Evolutionary conservation across 2,329 filamentous ascomycete species (phyloP).

Genomic region (Elsinoe australis): DNA sequence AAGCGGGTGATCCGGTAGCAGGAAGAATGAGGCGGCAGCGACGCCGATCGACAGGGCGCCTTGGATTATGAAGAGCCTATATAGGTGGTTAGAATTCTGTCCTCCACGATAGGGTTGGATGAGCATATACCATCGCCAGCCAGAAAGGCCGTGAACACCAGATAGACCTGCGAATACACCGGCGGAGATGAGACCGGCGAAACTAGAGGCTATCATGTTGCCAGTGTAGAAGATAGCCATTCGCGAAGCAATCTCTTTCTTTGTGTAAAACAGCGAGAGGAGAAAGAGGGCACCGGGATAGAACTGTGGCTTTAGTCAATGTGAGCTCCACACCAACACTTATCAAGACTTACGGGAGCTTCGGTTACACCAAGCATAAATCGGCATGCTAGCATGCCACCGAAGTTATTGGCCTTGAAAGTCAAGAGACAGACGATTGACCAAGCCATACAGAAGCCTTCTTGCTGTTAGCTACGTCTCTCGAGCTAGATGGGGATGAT

Average conservation of each 20-base stretch:
- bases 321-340: neutral
- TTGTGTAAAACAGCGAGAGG: constrained; percentile 33
- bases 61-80: constrained; percentile 34
- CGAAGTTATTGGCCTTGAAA: constrained; percentile 11
- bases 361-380: constrained; percentile 13
- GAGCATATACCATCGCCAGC: constrained; percentile 34
- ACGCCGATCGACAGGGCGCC: constrained; percentile 30
- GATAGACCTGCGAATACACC: constrained; percentile 32
- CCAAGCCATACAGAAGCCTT: constrained; percentile 15
- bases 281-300: constrained; percentile 27
- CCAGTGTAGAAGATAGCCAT: constrained; percentile 35
- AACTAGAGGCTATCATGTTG: constrained; percentile 34
- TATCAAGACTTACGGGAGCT: constrained; percentile 28
- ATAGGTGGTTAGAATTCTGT: constrained; percentile 21
- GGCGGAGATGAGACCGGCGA: constrained; percentile 37
- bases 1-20: constrained; percentile 54
- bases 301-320: constrained; percentile 23
- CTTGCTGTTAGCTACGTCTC: neutral
- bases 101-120: no score
- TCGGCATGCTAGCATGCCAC: constrained; percentile 11
- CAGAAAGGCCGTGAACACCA: constrained; percentile 33
- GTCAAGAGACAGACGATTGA: constrained; percentile 13
- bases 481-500: constrained; percentile 19
- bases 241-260: constrained; percentile 33
- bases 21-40: constrained; percentile 4